A percentile compares a stretch with the other conserved stretches of the same genome.
Evolutionary conservation across 768 basidiomycete species (phyloP).

Genomic region (Xerocomus spinulosus): DNA sequence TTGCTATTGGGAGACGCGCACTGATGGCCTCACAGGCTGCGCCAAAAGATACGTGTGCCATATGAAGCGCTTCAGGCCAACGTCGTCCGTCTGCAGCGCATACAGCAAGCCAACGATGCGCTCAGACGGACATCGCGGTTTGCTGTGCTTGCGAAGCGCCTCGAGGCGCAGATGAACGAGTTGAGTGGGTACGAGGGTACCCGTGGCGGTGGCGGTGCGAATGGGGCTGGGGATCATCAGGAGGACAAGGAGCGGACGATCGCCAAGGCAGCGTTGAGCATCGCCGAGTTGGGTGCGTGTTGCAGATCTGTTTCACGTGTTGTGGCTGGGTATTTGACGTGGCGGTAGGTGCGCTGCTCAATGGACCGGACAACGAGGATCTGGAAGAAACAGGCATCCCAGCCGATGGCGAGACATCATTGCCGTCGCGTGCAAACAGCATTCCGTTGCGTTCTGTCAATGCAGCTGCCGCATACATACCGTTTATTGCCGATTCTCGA

Average conservation of each 20-base stretch:
- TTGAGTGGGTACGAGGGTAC: slow-evolving; percentile 32
- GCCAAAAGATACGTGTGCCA: slow-evolving; percentile 80
- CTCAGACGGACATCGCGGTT: slow-evolving; percentile 83
- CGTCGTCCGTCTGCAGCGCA: slow-evolving; percentile 68
- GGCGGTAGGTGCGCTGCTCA: slow-evolving; percentile 46
- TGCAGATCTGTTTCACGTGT: not conserved
- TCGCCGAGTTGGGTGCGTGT: slow-evolving; percentile 83
- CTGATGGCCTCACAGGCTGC: slow-evolving; percentile 49
- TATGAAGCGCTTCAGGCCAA: slow-evolving; percentile 69
- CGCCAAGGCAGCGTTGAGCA: slow-evolving; percentile 90
- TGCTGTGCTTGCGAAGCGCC: slow-evolving; percentile 71
- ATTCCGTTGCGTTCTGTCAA: slow-evolving; percentile 71
- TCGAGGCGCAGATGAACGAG: slow-evolving; percentile 83
- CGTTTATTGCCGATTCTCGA: slow-evolving; percentile 68
- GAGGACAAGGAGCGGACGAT: slow-evolving; percentile 84
- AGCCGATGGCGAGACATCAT: slow-evolving; percentile 7
- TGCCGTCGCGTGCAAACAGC: slow-evolving; percentile 19
- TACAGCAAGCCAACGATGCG: slow-evolving; percentile 81
- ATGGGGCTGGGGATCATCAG: slow-evolving; percentile 39
- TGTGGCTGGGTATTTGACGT: slow-evolving; percentile 1
- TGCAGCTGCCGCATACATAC: slow-evolving; percentile 64
- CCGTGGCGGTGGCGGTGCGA: not conserved
- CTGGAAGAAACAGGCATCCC: not conserved
- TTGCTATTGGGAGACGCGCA: not conserved
- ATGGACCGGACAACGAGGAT: slow-evolving; percentile 32